These are phyloP conservation scores for Leccinum longicurvipes DNA, from an alignment of 768 basidiomycete species.

Conservation along the genomic window DNA sequence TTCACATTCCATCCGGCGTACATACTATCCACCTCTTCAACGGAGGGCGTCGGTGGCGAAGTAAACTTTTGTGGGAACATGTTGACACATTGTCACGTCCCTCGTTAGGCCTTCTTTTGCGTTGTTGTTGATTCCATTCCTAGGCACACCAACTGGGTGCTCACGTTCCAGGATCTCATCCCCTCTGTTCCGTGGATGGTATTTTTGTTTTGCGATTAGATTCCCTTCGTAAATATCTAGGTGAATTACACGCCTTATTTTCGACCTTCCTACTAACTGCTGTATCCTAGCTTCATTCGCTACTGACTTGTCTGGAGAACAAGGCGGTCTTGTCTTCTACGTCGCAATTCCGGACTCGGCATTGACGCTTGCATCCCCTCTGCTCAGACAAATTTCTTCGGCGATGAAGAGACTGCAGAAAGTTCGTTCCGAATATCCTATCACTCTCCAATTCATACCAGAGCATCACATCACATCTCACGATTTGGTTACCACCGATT, in stretches of 20 bases:
- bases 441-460: constrained; percentile 73
- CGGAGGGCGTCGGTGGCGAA: background rate
- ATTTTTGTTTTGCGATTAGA: constrained; percentile 64
- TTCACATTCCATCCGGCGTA: background rate
- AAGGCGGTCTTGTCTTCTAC: constrained; percentile 58
- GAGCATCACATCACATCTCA: constrained; percentile 51
- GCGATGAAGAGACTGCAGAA: constrained; percentile 56
- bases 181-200: constrained; percentile 48
- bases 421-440: constrained; percentile 42
- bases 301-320: constrained; percentile 36
- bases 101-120: background rate
- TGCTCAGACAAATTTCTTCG: constrained; percentile 67
- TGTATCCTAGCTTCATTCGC: constrained; percentile 46
- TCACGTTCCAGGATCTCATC: constrained; percentile 50
- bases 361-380: constrained; percentile 61
- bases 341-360: constrained; percentile 58
- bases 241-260: constrained; percentile 33
- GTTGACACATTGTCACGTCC: constrained; percentile 20
- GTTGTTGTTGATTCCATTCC: constrained; percentile 8
- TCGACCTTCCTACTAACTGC: background rate
- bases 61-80: background rate
- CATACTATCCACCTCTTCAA: background rate
- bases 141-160: constrained; percentile 63
- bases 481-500: constrained; percentile 20
- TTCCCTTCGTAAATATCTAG: constrained; percentile 63